Evolutionary conservation across 768 basidiomycete species (phyloP).

Genomic region (Kwoniella pini): DNA sequence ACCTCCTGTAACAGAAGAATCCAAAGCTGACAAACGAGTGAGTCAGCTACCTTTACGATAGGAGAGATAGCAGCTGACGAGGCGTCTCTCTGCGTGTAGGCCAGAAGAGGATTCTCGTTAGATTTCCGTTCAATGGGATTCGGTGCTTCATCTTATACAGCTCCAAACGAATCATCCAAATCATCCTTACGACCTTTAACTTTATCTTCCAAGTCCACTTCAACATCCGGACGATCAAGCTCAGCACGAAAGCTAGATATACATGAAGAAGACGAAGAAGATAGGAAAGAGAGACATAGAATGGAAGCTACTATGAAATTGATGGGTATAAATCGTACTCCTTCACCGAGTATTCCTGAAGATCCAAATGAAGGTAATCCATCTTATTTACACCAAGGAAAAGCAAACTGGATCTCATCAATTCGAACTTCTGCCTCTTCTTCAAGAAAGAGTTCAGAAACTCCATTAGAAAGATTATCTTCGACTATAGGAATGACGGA

Average conservation of each 20-base stretch:
- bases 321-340: conserved; percentile 72
- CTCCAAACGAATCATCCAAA: conserved; percentile 14
- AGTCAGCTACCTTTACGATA: conserved; percentile 3
- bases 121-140: conserved; percentile 51
- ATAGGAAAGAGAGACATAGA: conserved; percentile 79
- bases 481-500: conserved; percentile 57
- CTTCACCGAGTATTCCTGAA: conserved; percentile 9
- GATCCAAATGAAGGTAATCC: neutral
- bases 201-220: conserved; percentile 10
- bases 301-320: conserved; percentile 88
- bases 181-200: conserved; percentile 24
- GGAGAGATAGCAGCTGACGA: neutral
- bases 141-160: conserved; percentile 20
- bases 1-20: conserved; percentile 20
- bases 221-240: neutral
- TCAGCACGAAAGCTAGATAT: conserved; percentile 77
- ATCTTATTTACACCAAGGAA: neutral
- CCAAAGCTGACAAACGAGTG: conserved; percentile 42
- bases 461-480: conserved; percentile 59
- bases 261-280: conserved; percentile 81
- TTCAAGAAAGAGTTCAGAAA: neutral
- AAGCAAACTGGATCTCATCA: neutral
- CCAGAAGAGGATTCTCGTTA: conserved; percentile 48
- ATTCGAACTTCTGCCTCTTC: neutral
- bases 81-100: conserved; percentile 30